Percentiles rank a stretch among this genome's conserved stretches.
Evolutionary conservation across 2,329 filamentous ascomycete genomes (phyloP).

Genomic region (Cercospora sp.): DNA sequence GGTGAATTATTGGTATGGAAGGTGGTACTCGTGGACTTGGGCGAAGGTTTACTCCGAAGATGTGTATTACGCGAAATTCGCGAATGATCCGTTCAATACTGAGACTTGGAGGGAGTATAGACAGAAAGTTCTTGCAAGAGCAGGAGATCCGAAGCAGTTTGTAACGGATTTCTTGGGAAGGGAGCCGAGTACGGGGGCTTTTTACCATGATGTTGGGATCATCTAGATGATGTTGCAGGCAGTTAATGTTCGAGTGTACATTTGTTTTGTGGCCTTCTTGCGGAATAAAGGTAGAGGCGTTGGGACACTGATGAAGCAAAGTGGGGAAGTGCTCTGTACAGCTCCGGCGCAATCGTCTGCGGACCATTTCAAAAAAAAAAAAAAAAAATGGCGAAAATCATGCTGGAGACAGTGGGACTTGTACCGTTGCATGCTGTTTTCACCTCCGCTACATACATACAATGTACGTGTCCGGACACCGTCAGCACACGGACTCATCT

Average conservation of each 20-base stretch:
- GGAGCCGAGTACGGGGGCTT: not conserved
- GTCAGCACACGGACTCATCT: not conserved
- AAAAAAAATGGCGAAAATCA: not conserved
- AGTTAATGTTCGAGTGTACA: not conserved
- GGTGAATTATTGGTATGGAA: not conserved
- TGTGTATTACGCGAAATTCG: not conserved
- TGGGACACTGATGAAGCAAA: not conserved
- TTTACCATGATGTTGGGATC: not conserved
- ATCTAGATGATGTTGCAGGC: not conserved
- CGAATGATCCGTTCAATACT: not conserved
- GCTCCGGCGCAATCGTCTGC: not conserved
- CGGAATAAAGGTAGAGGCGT: not conserved
- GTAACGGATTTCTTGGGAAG: not conserved
- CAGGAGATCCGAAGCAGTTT: not conserved
- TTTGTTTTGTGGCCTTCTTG: not conserved
- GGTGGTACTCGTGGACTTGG: conserved; percentile 1
- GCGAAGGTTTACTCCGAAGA: not conserved
- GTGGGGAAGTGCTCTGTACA: not conserved
- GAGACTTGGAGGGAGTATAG: not conserved
- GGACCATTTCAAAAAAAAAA: too few species aligned
- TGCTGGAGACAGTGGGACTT: not conserved
- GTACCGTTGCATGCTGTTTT: not conserved
- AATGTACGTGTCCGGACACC: not conserved
- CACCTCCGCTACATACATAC: not conserved
- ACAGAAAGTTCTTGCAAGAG: not conserved